These are phyloP conservation scores for Plasmodium adleri DNA, from an alignment of 169 alveolate genomes.

Conservation along the genomic window DNA sequence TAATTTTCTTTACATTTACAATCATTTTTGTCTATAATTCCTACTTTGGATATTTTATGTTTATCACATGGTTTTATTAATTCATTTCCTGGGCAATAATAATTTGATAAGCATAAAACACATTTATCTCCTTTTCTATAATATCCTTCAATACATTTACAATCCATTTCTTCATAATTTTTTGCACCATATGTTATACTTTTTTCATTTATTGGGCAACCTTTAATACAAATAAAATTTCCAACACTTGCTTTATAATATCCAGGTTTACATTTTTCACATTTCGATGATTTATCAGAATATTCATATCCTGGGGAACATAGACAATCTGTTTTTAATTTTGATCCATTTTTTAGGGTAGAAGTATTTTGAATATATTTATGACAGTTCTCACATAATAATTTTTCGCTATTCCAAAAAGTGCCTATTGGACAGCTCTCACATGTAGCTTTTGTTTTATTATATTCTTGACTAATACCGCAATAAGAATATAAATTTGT, in stretches of 20 bases:
- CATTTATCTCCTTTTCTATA: constrained; percentile 76
- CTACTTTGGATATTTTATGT: constrained; percentile 41
- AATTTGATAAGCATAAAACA: constrained; percentile 76
- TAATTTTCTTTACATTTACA: constrained; percentile 62
- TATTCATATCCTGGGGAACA: constrained; percentile 81
- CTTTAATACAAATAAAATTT: constrained; percentile 74
- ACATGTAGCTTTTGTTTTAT: constrained; percentile 15
- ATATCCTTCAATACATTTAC: constrained; percentile 80
- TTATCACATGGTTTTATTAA: constrained; percentile 10
- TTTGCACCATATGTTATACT: constrained; percentile 66
- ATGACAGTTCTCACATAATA: constrained; percentile 77
- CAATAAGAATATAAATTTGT: constrained; percentile 61
- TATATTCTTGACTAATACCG: constrained; percentile 52
- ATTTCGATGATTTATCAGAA: constrained; percentile 60
- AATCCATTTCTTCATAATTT: constrained; percentile 73
- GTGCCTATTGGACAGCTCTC: constrained; percentile 73
- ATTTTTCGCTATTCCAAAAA: constrained; percentile 40
- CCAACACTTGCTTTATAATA: constrained; percentile 75
- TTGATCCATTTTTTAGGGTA: constrained; percentile 77
- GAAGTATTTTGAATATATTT: constrained; percentile 73
- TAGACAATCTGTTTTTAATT: constrained; percentile 74
- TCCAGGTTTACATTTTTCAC: constrained; percentile 82
- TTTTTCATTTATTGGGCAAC: constrained; percentile 61
- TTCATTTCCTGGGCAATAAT: constrained; percentile 72
- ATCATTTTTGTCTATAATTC: constrained; percentile 22